phyloP scores from a whole-genome alignment of 1,139 yeast species.

The Yamadazyma songkhlaensis region DNA sequence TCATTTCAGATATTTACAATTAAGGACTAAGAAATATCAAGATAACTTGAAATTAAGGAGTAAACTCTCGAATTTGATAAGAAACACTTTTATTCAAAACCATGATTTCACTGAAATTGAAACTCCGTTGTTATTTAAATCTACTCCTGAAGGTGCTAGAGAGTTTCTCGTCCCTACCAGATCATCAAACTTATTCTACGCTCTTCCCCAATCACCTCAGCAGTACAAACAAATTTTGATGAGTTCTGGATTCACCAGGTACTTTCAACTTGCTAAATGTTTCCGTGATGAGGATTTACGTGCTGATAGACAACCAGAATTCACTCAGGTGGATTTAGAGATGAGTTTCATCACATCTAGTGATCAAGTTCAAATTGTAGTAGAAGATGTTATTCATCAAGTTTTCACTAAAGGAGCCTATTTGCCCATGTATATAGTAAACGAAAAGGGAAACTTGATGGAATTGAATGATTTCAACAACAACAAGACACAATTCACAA shows the following conservation, averaged over 20 bases:
- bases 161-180: constrained; percentile 95
- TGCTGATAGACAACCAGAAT: constrained; percentile 95
- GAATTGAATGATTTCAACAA: constrained; percentile 17
- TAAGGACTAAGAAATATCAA: constrained; percentile 64
- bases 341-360: constrained; percentile 75
- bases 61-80: constrained; percentile 51
- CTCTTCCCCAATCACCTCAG: constrained; percentile 96
- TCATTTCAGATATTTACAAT: constrained; percentile 75
- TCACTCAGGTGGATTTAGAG: constrained; percentile 92
- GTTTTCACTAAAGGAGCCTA: constrained; percentile 56
- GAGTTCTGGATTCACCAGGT: constrained; percentile 87
- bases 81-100: constrained; percentile 44
- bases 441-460: constrained; percentile 23
- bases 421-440: constrained; percentile 34
- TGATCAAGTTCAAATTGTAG: constrained; percentile 63
- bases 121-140: constrained; percentile 88
- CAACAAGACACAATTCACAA: constrained; percentile 29
- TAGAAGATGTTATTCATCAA: constrained; percentile 53
- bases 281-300: constrained; percentile 95
- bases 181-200: constrained; percentile 61
- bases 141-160: constrained; percentile 98
- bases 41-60: constrained; percentile 60
- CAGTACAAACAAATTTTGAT: constrained; percentile 91
- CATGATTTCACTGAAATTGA: constrained; percentile 77
- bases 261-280: constrained; percentile 90